Percentiles rank a stretch among this genome's conserved stretches.
Conservation (phyloP, 257 asterid genomes). For the Rehmannia glutinosa region DNA sequence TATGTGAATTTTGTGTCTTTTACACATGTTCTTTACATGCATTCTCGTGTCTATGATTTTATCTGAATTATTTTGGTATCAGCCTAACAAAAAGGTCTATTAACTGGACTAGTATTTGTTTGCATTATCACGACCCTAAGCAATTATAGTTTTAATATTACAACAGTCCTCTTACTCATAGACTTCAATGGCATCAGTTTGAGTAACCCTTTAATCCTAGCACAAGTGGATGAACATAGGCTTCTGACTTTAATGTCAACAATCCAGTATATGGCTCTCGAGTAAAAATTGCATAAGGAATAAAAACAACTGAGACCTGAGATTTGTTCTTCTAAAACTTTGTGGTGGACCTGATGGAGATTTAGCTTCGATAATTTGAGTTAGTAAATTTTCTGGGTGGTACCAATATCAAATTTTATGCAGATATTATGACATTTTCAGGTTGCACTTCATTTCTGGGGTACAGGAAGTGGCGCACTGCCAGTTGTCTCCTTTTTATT, state of each 20-base stretch:
- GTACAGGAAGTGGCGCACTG: slow-evolving; percentile 87
- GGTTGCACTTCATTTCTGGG: slow-evolving; percentile 98
- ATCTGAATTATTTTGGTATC: too few species aligned
- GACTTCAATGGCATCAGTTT: neutral
- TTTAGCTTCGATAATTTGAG: slow-evolving; percentile 1
- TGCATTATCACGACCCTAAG: neutral
- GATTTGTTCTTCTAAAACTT: neutral
- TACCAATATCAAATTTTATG: neutral
- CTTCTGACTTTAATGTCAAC: too few species aligned
- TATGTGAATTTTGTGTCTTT: too few species aligned
- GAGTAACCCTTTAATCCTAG: neutral
- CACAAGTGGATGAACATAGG: slow-evolving; percentile 7
- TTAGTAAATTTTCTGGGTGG: slow-evolving; percentile 1
- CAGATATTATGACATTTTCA: slow-evolving; percentile 25
- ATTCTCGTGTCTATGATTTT: too few species aligned
- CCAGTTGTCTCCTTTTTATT: slow-evolving; percentile 88
- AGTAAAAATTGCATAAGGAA: neutral
- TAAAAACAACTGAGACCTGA: slow-evolving; percentile 5
- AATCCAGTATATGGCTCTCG: too few species aligned
- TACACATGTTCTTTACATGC: too few species aligned
- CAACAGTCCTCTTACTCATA: neutral
- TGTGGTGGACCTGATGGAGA: neutral
- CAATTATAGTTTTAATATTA: neutral
- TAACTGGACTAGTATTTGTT: neutral
- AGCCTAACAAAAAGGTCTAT: too few species aligned